Evolutionary conservation across 495 filamentous ascomycete genomes (phyloP), one percentile per base, ranked within the genome.

Genomic region (Aspergillus egyptiacus): DNA sequence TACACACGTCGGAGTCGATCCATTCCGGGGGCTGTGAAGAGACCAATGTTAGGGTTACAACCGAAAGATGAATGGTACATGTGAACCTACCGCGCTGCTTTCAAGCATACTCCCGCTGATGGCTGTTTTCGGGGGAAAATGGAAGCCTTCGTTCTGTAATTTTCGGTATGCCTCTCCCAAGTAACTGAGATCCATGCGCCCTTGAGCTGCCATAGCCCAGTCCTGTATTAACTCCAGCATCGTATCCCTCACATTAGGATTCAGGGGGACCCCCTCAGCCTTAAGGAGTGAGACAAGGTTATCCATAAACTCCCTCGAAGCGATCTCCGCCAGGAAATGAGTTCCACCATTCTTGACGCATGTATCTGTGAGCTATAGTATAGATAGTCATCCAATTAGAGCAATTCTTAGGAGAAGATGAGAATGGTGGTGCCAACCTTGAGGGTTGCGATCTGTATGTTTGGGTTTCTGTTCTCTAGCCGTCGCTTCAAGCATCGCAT

Each of bases 261-360:
- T 95, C 22, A 91, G 75, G 9, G 86, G 81, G 23, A 80, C 82
- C 15, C 80, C 80, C 31, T 87, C 88, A 23, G 83, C 80, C 62
- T 91, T 93, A 31, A 97, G 73, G 6, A 98, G 72, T 14, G 90
- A 95, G 8, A 90, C 86, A 25, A 97, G 68, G 58, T 95, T 96
- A 66, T 97, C 93, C 88, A 98, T 94, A 56, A 97, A 98, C 69
- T 98, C 93, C 48, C 91, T 81, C 2, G 91, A 95, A 11, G 93
- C 91, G 50, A 98, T 91, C 68, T 97, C 93, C 40, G 82, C 75
- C 34, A 98, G 80, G 61, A 98, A 98, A 68, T 98, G 93, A n/a
- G 84, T 81, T 35, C 93, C 93, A 19, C 93, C 93, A 69, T 98
- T 98, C 68, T 98, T 98, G 24, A 97, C 91, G 62, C 93, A 97